A percentile compares a stretch with the other conserved stretches of the same genome.
phyloP scores from a whole-genome alignment of 306 rosid genomes.

The Prunus kanzakura region DNA sequence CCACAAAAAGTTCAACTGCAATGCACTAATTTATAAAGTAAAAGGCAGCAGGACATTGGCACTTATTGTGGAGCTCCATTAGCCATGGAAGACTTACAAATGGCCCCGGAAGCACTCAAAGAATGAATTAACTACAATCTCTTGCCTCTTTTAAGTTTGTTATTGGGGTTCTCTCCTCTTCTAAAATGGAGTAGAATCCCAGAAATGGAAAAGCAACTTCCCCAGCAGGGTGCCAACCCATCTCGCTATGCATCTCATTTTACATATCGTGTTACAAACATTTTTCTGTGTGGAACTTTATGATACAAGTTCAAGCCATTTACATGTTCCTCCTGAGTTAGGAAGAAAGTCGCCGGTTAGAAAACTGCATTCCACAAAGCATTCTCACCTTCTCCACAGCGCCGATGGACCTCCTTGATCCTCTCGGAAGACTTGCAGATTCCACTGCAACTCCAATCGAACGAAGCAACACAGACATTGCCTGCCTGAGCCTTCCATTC shows the following conservation, averaged over 20 bases:
- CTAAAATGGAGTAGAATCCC: slow-evolving; percentile 44
- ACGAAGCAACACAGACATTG: slow-evolving; percentile 53
- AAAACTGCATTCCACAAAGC: slow-evolving; percentile 50
- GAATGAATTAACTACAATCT: slow-evolving; percentile 19
- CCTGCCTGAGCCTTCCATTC: slow-evolving; percentile 73
- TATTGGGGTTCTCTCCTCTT: slow-evolving; percentile 31
- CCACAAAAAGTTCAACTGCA: background rate
- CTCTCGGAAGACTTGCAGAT: slow-evolving; percentile 57
- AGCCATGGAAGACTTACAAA: slow-evolving; percentile 20
- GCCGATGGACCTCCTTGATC: slow-evolving; percentile 60
- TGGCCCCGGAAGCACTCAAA: slow-evolving; percentile 24
- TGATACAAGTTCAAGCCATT: slow-evolving; percentile 15
- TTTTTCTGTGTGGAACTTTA: slow-evolving; percentile 6
- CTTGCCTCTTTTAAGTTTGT: slow-evolving; percentile 9
- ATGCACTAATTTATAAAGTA: slow-evolving; percentile 9
- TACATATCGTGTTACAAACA: slow-evolving; percentile 15
- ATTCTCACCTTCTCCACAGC: slow-evolving; percentile 61
- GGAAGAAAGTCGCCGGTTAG: slow-evolving; percentile 22
- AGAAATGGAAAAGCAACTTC: background rate
- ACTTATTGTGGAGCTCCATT: slow-evolving; percentile 24
- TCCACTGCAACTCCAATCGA: slow-evolving; percentile 67
- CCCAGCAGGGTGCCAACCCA: slow-evolving; percentile 7
- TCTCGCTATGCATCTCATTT: slow-evolving; percentile 18
- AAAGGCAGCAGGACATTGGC: background rate
- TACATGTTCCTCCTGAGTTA: slow-evolving; percentile 28